Conservation (phyloP, 306 rosid genomes). For the Macrotyloma uniflorum region DNA sequence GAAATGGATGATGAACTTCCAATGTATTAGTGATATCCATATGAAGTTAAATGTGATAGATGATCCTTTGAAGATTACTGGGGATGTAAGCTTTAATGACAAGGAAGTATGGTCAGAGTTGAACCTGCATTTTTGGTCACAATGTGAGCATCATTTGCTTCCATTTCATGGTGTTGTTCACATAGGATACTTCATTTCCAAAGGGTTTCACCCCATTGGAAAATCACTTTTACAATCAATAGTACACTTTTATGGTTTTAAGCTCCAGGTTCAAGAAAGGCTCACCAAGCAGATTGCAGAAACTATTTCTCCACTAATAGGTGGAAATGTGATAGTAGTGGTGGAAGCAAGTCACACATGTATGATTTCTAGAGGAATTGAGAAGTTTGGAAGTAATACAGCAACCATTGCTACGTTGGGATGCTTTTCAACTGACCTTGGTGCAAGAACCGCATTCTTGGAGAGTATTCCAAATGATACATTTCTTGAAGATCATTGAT, state of each 20-base stretch:
- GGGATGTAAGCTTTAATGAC: conserved; percentile 32
- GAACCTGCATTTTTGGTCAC: conserved; percentile 70
- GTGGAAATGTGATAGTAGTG: conserved; percentile 75
- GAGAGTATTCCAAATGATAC: background rate
- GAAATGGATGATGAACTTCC: conserved; percentile 72
- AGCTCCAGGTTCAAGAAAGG: conserved; percentile 88
- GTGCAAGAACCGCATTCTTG: background rate
- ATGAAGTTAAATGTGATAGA: conserved; percentile 43
- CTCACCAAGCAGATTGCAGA: conserved; percentile 84
- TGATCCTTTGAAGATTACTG: too few species aligned
- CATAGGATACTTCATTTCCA: conserved; percentile 51
- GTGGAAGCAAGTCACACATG: conserved; percentile 85
- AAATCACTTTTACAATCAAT: conserved; percentile 64
- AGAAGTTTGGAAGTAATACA: conserved; percentile 77
- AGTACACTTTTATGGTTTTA: conserved; percentile 68
- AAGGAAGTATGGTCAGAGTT: conserved; percentile 51
- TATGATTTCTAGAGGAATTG: conserved; percentile 81
- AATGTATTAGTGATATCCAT: conserved; percentile 35
- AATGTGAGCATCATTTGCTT: conserved; percentile 56
- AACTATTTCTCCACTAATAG: conserved; percentile 56
- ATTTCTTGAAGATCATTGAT: background rate
- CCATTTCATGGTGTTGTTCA: conserved; percentile 83
- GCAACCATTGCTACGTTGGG: conserved; percentile 59
- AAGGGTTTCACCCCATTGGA: conserved; percentile 49
- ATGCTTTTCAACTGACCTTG: background rate